Evolutionary conservation across 2,329 filamentous ascomycete species (phyloP).

Genomic region (Clonostachys rosea): DNA sequence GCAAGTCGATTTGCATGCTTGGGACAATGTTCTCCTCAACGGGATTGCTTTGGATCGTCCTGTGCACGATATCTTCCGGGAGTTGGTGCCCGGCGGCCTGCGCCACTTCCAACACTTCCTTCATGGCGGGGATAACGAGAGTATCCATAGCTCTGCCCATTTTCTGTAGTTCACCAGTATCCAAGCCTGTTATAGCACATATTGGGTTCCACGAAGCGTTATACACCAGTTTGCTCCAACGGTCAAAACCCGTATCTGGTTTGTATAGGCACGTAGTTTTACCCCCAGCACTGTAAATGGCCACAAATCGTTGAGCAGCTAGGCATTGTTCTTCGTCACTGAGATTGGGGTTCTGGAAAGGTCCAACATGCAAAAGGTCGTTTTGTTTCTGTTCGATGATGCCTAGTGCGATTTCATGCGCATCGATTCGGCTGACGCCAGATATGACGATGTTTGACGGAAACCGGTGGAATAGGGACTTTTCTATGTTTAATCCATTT

Average conservation of each 20-base stretch:
- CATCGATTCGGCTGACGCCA: slow-evolving; percentile 46
- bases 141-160: slow-evolving; percentile 35
- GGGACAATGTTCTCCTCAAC: slow-evolving; percentile 41
- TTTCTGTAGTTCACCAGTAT: slow-evolving; percentile 43
- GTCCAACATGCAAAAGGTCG: slow-evolving; percentile 44
- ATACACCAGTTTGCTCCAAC: slow-evolving; percentile 48
- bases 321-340: slow-evolving; percentile 10
- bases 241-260: slow-evolving; percentile 29
- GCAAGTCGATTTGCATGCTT: slow-evolving; percentile 48
- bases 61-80: slow-evolving; percentile 29
- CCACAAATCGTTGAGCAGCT: slow-evolving; percentile 34
- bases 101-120: slow-evolving; percentile 42
- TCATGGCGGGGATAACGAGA: slow-evolving; percentile 49
- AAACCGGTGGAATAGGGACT: slow-evolving; percentile 41
- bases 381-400: slow-evolving; percentile 45
- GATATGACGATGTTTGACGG: slow-evolving; percentile 47
- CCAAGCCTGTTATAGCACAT: slow-evolving; percentile 42
- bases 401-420: slow-evolving; percentile 39
- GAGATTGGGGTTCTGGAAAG: slow-evolving; percentile 34
- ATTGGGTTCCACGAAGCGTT: slow-evolving; percentile 48
- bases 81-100: slow-evolving; percentile 32
- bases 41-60: slow-evolving; percentile 42
- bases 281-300: slow-evolving; percentile 38
- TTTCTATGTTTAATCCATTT: slow-evolving; percentile 61
- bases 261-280: slow-evolving; percentile 35